phyloP scores from a whole-genome alignment of 495 filamentous ascomycete genomes.

The Penicillium steckii region DNA sequence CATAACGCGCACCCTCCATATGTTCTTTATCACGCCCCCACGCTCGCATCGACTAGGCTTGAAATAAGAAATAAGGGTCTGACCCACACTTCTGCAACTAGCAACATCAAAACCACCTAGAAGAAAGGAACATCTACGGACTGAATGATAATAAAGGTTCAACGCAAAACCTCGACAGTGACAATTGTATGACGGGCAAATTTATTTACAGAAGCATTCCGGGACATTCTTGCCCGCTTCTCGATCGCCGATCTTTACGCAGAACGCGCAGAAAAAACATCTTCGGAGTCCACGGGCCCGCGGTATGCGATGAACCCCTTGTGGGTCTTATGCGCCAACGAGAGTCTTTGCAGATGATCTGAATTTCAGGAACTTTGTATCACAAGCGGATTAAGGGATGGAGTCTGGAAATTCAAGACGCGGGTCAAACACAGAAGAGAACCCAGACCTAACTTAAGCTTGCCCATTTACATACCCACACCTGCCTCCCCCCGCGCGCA shows the following conservation, averaged over 20 bases:
- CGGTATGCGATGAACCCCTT: conserved; percentile 1
- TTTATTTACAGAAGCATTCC: conserved; percentile 1
- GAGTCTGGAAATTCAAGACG: neutral
- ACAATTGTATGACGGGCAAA: neutral
- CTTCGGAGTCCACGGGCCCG: neutral
- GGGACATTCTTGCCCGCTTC: neutral
- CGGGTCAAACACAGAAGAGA: neutral
- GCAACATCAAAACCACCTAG: neutral
- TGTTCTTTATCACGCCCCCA: neutral
- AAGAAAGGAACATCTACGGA: neutral
- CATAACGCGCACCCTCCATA: neutral
- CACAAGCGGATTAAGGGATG: conserved; percentile 1
- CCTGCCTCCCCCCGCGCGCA: neutral
- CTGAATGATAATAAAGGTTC: neutral
- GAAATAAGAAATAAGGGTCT: conserved; percentile 1
- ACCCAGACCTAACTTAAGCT: neutral
- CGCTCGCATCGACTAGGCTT: neutral
- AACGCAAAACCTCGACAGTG: neutral
- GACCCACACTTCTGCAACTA: neutral
- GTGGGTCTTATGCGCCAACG: neutral
- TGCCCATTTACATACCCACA: neutral
- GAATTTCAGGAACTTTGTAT: neutral
- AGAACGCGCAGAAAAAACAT: neutral
- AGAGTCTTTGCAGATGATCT: neutral
- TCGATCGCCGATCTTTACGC: neutral